Percentiles rank a stretch among this genome's conserved stretches.
These are phyloP conservation scores for Geoglossum glabrum DNA, from an alignment of 495 filamentous ascomycete species.

Conservation along the genomic window DNA sequence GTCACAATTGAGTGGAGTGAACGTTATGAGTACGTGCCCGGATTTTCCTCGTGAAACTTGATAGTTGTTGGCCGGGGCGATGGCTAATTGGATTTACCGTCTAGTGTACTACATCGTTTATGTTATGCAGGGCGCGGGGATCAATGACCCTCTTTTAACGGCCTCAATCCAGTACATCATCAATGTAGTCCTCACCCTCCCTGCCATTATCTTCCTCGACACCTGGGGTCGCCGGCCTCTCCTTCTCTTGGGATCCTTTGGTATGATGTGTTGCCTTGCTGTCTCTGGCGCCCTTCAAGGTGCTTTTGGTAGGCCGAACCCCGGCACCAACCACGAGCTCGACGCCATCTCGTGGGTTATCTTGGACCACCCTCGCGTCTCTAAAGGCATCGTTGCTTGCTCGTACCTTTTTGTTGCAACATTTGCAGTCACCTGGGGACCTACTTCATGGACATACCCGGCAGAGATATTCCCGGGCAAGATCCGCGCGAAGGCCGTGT, in stretches of 20 bases:
- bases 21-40: conserved; percentile 35
- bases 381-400: conserved; percentile 37
- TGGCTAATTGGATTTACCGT: background rate
- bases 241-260: conserved; percentile 4
- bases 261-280: conserved; percentile 8
- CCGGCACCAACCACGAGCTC: background rate
- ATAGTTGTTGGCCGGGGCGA: background rate
- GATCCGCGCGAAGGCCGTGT: conserved; percentile 45
- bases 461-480: conserved; percentile 47
- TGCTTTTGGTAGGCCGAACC: conserved; percentile 11
- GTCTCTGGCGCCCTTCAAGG: conserved; percentile 15
- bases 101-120: conserved; percentile 50
- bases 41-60: no score
- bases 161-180: conserved; percentile 64
- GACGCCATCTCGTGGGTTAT: background rate
- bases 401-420: conserved; percentile 46
- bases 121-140: conserved; percentile 47
- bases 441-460: conserved; percentile 22
- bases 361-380: conserved; percentile 6
- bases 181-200: conserved; percentile 45
- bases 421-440: conserved; percentile 40
- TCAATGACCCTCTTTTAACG: conserved; percentile 42
- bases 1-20: conserved; percentile 56
- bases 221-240: conserved; percentile 3
- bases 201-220: conserved; percentile 27